Evolutionary conservation across 305 asterid species (phyloP).

Genomic region (Fraxinus velutina): DNA sequence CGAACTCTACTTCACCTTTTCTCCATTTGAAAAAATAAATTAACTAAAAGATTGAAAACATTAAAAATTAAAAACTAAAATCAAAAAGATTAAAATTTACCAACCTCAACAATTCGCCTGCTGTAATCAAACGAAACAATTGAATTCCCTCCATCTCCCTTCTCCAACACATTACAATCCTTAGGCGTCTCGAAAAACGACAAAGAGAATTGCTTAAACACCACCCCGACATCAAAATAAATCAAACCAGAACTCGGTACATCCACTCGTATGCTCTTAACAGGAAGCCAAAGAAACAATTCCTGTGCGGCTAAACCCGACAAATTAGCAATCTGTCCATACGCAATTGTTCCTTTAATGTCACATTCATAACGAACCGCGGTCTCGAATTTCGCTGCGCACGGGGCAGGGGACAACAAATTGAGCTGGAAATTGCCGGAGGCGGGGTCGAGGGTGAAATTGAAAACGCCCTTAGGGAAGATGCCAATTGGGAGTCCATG

Average conservation of each 20-base stretch:
- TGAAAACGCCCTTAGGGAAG: constrained; percentile 62
- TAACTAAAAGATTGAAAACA: background rate
- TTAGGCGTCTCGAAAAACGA: constrained; percentile 76
- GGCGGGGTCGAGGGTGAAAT: constrained; percentile 42
- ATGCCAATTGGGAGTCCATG: constrained; percentile 74
- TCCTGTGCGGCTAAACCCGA: constrained; percentile 77
- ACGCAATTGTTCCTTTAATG: constrained; percentile 50
- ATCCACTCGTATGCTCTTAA: constrained; percentile 65
- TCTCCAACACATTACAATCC: constrained; percentile 46
- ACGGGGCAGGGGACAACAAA: constrained; percentile 44
- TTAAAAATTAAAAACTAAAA: too few relatives aligned
- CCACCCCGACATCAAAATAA: constrained; percentile 78
- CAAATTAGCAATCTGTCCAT: constrained; percentile 48
- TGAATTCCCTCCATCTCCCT: constrained; percentile 21
- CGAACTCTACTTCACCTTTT: background rate
- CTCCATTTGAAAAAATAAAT: background rate
- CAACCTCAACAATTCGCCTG: constrained; percentile 40
- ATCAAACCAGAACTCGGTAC: constrained; percentile 84
- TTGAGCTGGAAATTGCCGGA: constrained; percentile 58
- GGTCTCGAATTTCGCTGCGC: constrained; percentile 77
- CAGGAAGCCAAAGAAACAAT: constrained; percentile 80
- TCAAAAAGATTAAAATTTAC: constrained; percentile 2
- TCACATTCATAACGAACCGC: constrained; percentile 53
- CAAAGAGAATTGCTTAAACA: constrained; percentile 72
- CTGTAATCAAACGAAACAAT: constrained; percentile 26